A percentile compares a stretch with the other conserved stretches of the same genome.
Evolutionary conservation across 2,329 filamentous ascomycete genomes (phyloP).

Genomic region (Orbilia blumenaviensis): DNA sequence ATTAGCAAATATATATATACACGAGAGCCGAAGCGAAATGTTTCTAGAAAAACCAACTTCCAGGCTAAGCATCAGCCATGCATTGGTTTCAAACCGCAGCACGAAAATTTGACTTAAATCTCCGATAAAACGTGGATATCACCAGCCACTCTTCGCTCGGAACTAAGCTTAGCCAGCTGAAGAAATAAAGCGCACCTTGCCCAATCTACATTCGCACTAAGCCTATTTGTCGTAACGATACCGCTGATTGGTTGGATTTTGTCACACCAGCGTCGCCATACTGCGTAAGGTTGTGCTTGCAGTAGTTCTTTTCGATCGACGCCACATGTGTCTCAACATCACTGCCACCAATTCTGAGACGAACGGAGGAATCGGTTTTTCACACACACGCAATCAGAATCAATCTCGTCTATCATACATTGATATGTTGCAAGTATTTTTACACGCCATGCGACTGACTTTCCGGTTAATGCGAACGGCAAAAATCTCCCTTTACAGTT

Average conservation of each 20-base stretch:
- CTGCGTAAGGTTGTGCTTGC: conserved; percentile 7
- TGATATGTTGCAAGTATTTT: conserved; percentile 13
- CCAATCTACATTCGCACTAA: not conserved
- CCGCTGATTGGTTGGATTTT: not conserved
- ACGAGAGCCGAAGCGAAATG: not conserved
- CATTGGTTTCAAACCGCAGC: conserved; percentile 13
- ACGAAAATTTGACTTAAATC: not conserved
- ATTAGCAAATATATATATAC: not conserved
- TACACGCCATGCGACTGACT: not conserved
- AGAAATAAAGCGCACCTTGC: not conserved
- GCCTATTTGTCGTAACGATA: not conserved
- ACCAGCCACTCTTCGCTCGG: not conserved
- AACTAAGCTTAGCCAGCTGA: not conserved
- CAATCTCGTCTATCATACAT: conserved; percentile 5
- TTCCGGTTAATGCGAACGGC: not conserved
- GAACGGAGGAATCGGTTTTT: conserved; percentile 1
- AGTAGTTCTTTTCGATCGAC: not conserved
- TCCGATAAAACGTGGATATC: conserved; percentile 16
- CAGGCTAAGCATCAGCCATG: not conserved
- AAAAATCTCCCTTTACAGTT: not conserved
- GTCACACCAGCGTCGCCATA: conserved; percentile 19
- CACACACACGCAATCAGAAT: not conserved
- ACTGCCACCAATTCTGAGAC: conserved; percentile 19
- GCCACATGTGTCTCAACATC: conserved; percentile 11
- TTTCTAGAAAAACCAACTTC: not conserved